A percentile compares a stretch with the other conserved stretches of the same genome.
Conservation (phyloP, 352 stramenopile species). For the Saprolegnia diclina region DNA sequence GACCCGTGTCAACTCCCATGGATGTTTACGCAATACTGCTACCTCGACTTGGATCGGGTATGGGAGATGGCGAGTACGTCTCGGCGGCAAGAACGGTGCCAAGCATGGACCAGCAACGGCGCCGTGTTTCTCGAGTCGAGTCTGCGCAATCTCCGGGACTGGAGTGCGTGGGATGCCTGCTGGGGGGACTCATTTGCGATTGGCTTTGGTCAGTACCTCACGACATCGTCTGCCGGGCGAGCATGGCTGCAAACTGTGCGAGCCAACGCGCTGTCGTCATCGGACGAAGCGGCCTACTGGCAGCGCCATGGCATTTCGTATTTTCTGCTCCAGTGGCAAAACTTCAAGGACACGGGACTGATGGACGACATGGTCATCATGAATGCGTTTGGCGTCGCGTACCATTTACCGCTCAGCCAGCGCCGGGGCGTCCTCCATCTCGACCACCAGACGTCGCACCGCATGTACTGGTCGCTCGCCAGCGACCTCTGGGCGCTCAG, state of each 20-base stretch:
- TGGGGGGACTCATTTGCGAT: slow-evolving; percentile 7
- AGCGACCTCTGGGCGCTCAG: slow-evolving; percentile 11
- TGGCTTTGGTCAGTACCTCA: background rate
- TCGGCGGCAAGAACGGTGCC: background rate
- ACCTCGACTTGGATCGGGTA: background rate
- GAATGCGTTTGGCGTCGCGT: background rate
- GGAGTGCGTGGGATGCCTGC: background rate
- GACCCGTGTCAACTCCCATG: background rate
- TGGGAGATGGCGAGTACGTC: background rate
- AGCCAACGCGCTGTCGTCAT: background rate
- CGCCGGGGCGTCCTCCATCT: background rate
- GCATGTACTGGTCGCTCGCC: slow-evolving; percentile 10
- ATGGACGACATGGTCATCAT: background rate
- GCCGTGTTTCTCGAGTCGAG: background rate
- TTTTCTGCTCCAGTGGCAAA: slow-evolving; percentile 17
- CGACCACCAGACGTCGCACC: background rate
- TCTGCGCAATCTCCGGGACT: background rate
- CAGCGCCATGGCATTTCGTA: background rate
- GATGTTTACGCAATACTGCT: slow-evolving; percentile 4
- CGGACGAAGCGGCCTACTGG: slow-evolving; percentile 8
- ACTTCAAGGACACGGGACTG: slow-evolving; percentile 7
- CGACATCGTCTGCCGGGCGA: background rate
- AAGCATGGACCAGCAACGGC: background rate
- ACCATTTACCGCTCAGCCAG: background rate
- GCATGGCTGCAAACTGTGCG: background rate